Base-by-base conservation (phyloP, 2,329 filamentous ascomycete genomes). In the Dactylellina sp. region DNA sequence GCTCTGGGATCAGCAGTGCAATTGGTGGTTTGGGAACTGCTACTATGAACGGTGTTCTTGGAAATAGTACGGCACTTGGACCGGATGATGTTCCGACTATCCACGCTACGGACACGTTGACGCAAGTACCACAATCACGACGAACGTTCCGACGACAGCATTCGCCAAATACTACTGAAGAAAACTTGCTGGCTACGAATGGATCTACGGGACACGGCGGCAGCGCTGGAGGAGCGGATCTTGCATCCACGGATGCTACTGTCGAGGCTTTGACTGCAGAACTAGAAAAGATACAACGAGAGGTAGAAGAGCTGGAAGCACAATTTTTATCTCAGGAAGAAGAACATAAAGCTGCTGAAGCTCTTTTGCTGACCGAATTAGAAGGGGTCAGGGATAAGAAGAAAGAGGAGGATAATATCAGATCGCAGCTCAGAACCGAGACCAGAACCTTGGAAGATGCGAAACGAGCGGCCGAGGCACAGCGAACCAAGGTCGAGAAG, bases 401-500 rank as follows among this genome's bases (percentile, higher is more conserved):
- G 44, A 78, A 79, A 14, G 83, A 84, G 61, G 91, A 93, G 75
- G 88, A 91, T 63, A 75, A 63, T 7, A 68, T 72, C 2, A 65
- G 78, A 16, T 76, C 77, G 28, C 77, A 78, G 37, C 63, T 79
- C 39, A 76, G 78, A 16, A 76, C 77, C 0, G 78, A 79, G 53
- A 79, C 77, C 9, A 75, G 76, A 20, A 65, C 65, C 12, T 52
- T 79, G 64, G 87, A 88, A 39, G 91, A 94, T 59, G 88, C 88
- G 71, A 87, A 87, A 76, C 83, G 85, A n/a, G 82, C 87, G 59
- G 82, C 91, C 76, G 86, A 88, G 40, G 88, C 91, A 47, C 80
- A 97, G 32, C 87, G 89, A 62, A 88, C 88, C 70, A 92, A 96
- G 78, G 90, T 92, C 71, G 91, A 96, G 76, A 86, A 89, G 75